Percentiles rank a stretch among this genome's conserved stretches.
phyloP scores from a whole-genome alignment of 768 basidiomycete genomes.

The Suillus placidus region DNA sequence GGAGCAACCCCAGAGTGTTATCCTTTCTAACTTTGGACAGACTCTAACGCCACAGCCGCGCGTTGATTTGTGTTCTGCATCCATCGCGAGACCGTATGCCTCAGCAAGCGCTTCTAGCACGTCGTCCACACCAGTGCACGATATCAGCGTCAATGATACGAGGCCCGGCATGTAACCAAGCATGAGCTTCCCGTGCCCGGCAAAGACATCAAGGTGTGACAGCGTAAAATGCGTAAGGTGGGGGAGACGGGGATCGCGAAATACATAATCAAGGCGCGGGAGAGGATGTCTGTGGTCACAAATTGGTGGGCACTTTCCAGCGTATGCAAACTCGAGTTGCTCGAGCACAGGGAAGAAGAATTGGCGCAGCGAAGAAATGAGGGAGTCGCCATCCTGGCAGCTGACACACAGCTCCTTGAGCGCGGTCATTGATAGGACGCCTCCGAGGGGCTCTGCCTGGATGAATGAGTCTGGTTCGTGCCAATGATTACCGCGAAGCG shows the following conservation, averaged over 20 bases:
- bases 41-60: constrained; percentile 44
- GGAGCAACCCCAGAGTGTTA: constrained; percentile 53
- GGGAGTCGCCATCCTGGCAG: constrained; percentile 42
- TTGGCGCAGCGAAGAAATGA: constrained; percentile 43
- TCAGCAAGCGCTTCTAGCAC: constrained; percentile 47
- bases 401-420: constrained; percentile 49
- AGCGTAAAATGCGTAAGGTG: constrained; percentile 54
- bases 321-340: constrained; percentile 47
- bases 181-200: constrained; percentile 43
- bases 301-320: constrained; percentile 28
- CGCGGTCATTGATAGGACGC: constrained; percentile 27
- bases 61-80: constrained; percentile 3
- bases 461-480: constrained; percentile 34
- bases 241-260: constrained; percentile 58
- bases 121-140: constrained; percentile 44
- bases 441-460: constrained; percentile 30
- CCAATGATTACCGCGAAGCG: constrained; percentile 34
- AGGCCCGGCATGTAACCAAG: constrained; percentile 57
- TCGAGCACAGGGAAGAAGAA: constrained; percentile 48
- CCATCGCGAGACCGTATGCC: constrained; percentile 28
- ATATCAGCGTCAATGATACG: constrained; percentile 48
- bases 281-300: constrained; percentile 31
- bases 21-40: constrained; percentile 53
- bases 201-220: constrained; percentile 46
- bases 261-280: constrained; percentile 53